Evolutionary conservation across 192 early-diverging fungal genomes (phyloP), one percentile per base, ranked within the genome.

Genomic region (Backusella tarrabulga): DNA sequence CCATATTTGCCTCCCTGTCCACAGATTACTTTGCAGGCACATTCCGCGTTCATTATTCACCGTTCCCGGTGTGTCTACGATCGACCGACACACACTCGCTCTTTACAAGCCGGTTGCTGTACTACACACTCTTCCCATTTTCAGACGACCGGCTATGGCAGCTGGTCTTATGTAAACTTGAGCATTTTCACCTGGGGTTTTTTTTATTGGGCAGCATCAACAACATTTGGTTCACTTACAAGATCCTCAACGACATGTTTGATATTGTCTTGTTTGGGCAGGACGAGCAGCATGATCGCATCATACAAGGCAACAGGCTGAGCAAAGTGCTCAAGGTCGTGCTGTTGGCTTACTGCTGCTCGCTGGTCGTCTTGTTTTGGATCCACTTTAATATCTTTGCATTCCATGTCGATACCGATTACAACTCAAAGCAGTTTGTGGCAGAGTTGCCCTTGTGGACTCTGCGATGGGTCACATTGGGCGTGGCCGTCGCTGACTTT

Each of bases 351-450:
- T 81, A 84, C 21, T 80, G 79, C 1, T 85, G 84, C 38, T 60
- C 82, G 23, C 71, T 88, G 67, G 84, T 88, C 2, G 68, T 84
- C 36, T 66, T 82, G 54, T 85, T 90, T 40, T 90, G 88, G 88
- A 82, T 90, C 74, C 87, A 87, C 54, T 90, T 86, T 66, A 90
- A 85, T 75, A 34, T 90, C 32, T 83, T 88, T 63, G 87, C 87
- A 0, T 88, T 90, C 68, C 71, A 83, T 17, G 77, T 83, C 3
- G 74, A 81, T 41, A 69, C 77, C 6, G 46, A 72, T 17, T 81
- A 41, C 74, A 83, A 52, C 6, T 34, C 75, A 15, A 78, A 85
- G 41, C 84, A 89, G 23, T 89, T 89, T 74, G 56, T 89, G 68
- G 80, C 76, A 3, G 88, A 89, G 73, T 67, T 89, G 15, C 88